These are phyloP conservation scores for Actinomucor elegans DNA, from an alignment of 371 early-diverging fungal genomes.

Conservation along the genomic window DNA sequence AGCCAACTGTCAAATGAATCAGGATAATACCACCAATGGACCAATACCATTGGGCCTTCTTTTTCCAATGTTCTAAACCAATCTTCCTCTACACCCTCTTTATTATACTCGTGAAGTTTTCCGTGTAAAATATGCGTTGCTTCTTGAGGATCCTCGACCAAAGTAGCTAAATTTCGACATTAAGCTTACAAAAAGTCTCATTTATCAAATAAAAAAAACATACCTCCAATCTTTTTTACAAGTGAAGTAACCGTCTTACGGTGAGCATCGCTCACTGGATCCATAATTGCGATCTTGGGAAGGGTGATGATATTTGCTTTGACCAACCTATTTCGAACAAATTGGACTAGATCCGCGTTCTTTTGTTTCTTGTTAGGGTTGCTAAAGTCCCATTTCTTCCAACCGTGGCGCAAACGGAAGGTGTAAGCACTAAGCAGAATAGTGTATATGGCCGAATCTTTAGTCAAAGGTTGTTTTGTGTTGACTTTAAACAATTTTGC, in stretches of 20 bases:
- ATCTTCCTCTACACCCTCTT: constrained; percentile 52
- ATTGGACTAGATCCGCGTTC: constrained; percentile 47
- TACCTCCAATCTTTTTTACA: constrained; percentile 56
- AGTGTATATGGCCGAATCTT: constrained; percentile 44
- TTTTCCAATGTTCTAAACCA: constrained; percentile 79
- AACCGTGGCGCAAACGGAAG: constrained; percentile 45
- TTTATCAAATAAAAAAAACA: too few species aligned
- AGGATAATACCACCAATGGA: constrained; percentile 86
- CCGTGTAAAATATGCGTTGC: constrained; percentile 71
- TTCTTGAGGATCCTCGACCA: constrained; percentile 34
- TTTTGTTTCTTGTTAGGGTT: constrained; percentile 41
- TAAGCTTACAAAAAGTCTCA: too few species aligned
- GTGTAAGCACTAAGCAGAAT: constrained; percentile 56
- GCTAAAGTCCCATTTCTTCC: constrained; percentile 58
- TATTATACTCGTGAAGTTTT: constrained; percentile 38
- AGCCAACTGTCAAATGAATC: constrained; percentile 85
- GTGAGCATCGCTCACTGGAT: constrained; percentile 36
- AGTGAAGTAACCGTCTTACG: constrained; percentile 38
- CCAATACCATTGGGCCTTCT: constrained; percentile 60
- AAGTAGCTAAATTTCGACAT: constrained; percentile 43
- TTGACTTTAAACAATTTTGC: constrained; percentile 57
- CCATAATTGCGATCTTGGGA: constrained; percentile 54
- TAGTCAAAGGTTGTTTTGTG: constrained; percentile 20
- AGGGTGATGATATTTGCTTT: constrained; percentile 32
- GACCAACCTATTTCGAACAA: constrained; percentile 44